Evolutionary conservation across 2,329 filamentous ascomycete species (phyloP).

Genomic region (Phoma sp.): DNA sequence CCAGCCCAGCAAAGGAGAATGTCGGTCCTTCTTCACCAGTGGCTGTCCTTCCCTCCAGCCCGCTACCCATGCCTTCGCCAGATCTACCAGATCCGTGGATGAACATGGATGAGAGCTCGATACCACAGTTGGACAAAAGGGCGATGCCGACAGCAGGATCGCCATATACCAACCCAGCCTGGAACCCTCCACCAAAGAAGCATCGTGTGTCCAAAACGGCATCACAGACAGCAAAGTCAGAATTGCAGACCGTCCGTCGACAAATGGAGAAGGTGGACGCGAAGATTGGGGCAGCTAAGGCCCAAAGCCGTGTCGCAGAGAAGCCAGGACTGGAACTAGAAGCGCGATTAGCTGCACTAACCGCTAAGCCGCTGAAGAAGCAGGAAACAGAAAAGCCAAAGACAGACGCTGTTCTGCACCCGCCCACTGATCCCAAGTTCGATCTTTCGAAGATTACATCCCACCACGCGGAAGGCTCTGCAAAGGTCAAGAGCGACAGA

Average conservation of each 20-base stretch:
- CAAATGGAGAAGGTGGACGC: conserved; percentile 14
- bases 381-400: background rate
- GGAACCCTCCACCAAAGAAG: conserved; percentile 29
- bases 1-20: conserved; percentile 32
- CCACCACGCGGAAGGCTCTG: conserved; percentile 34
- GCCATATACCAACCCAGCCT: conserved; percentile 33
- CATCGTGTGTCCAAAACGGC: conserved; percentile 27
- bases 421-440: conserved; percentile 25
- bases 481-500: conserved; percentile 27
- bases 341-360: conserved; percentile 7
- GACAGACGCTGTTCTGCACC: background rate
- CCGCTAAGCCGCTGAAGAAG: conserved; percentile 1
- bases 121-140: conserved; percentile 40
- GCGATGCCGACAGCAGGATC: conserved; percentile 39
- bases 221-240: conserved; percentile 12
- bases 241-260: conserved; percentile 3
- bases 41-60: conserved; percentile 33
- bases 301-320: background rate
- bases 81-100: conserved; percentile 41
- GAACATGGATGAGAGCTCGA: conserved; percentile 37
- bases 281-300: background rate
- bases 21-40: conserved; percentile 26
- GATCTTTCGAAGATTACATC: conserved; percentile 30
- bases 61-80: conserved; percentile 41
- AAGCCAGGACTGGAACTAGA: conserved; percentile 7